Percentiles rank a stretch among this genome's conserved stretches.
Conservation (phyloP, 2,329 filamentous ascomycete genomes). For the Phialocephala subalpina region DNA sequence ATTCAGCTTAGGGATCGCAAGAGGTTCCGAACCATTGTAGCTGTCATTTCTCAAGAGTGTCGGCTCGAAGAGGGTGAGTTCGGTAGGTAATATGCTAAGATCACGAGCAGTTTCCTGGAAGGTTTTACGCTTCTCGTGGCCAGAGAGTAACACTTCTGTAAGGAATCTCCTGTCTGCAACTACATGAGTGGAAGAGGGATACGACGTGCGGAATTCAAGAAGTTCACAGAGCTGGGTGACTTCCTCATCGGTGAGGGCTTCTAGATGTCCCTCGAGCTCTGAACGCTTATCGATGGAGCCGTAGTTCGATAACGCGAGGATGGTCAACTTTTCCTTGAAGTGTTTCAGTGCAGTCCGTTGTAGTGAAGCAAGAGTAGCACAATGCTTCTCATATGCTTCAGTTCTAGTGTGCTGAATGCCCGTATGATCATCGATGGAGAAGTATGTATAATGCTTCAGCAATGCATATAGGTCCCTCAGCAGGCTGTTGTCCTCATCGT, state of each 20-base stretch:
- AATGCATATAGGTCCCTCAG: slow-evolving; percentile 82
- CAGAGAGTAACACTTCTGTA: slow-evolving; percentile 76
- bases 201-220: slow-evolving; percentile 82
- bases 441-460: slow-evolving; percentile 87
- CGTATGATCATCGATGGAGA: slow-evolving; percentile 90
- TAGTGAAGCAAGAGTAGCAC: slow-evolving; percentile 76
- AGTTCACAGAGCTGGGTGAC: slow-evolving; percentile 71
- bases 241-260: slow-evolving; percentile 77
- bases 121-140: slow-evolving; percentile 78
- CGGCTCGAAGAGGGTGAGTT: slow-evolving; percentile 80
- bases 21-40: slow-evolving; percentile 86
- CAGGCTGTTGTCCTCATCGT: slow-evolving; percentile 76
- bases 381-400: slow-evolving; percentile 83
- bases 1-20: slow-evolving; percentile 94
- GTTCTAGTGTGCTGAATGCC: slow-evolving; percentile 76
- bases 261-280: slow-evolving; percentile 81
- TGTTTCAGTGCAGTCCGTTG: slow-evolving; percentile 81
- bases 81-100: slow-evolving; percentile 83
- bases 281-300: slow-evolving; percentile 82
- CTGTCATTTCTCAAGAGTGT: slow-evolving; percentile 81
- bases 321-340: slow-evolving; percentile 90
- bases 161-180: slow-evolving; percentile 69
- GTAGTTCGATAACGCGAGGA: slow-evolving; percentile 92
- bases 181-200: slow-evolving; percentile 75
- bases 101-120: slow-evolving; percentile 82